Base-by-base conservation (phyloP, 2,329 filamentous ascomycete genomes). In the Esteya vermicola region DNA sequence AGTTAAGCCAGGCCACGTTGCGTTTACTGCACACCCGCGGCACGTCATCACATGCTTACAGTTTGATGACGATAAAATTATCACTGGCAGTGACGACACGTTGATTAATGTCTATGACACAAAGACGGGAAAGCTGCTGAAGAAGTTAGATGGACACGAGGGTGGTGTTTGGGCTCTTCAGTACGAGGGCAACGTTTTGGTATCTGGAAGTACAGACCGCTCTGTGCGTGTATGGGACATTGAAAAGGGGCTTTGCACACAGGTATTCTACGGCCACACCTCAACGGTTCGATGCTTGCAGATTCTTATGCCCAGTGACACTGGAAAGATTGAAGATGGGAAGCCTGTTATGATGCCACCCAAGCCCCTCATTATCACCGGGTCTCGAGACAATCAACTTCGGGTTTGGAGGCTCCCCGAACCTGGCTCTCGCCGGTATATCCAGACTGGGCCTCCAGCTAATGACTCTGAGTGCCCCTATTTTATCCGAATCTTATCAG, bases 201-300 rank as follows among this genome's bases (percentile, higher is more conserved):
- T 98, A 3, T 98, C 91, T 14, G 91, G 91, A 3, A 95, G 88
- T 7, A 98, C 91, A 0, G 91, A 98, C 59, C 73, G 91, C 35
- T 93, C 91, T 10, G 91, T 98, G n/a, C 78, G 91, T n/a, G 89
- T 98, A 0, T 98, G 91, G 91, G 89, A 98, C 55, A 95, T 98
- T 47, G 85, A 93, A 54, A 81, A 81, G 51, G 91, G 88, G 1
- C 74, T 83, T 34, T 95, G 89, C 58, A 89, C 88, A 10, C 91
- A 98, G 55, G 81, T 94, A 1, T 98, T 98, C 56, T 88, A 95
- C 54, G 93, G 91, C 1, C 91, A 98, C 55, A 98, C 91, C 9
- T 96, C 89, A 32, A 98, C 91, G 13, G 91, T 98, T 4, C 80
- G 91, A 47, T 98, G 91, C 54, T 65, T 98, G 45, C 88, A 96